Evolutionary conservation across 495 filamentous ascomycete genomes (phyloP), one percentile per base, ranked within the genome.

Genomic region (Schizothecium vesticola): DNA sequence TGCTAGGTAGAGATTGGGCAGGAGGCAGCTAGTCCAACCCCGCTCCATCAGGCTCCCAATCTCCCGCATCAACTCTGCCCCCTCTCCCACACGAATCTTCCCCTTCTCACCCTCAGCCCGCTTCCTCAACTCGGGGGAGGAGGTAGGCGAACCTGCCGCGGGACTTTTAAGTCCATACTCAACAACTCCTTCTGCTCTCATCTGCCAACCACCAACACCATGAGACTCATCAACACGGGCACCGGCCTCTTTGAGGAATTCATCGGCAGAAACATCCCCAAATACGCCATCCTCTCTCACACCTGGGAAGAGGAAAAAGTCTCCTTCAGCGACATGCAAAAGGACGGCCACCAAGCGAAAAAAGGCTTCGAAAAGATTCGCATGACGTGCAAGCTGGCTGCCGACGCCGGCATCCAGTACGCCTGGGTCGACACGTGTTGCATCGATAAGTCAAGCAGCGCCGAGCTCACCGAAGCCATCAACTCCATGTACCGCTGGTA

Each of bases 401-500:
- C 10, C 23, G 59, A 26, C 26, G 59, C 11, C 26, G 59, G 59
- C 11, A 25, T 61, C 9, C 23, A 21, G 9, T 61, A 29, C 12
- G 59, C 26, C 19, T 61, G 59, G 59, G 26, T 29, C 26, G 59
- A 61, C 22, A 63, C 61, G 0, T 63, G 61, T 3, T 63, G 61
- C 61, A 63, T 63, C 22, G 31, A 63, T 31, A 63, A 63, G 31
- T 36, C 61, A 31, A 51, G 31, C 31, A 36, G 21, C 28, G 31
- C 31, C 19, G 61, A 63, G 33, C 61, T 63, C 7, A 22, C 26
- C 10, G n/a, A 63, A 31, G 61, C 61, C 16, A 63, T 63, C 28
- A 63, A 63, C 19, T 63, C 61, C 31, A 63, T 63, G 61, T 63
- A 24, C 22, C 61, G 61, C 6, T 63, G 28, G 28, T 63, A 63